Conservation (phyloP, 805 yeast genomes). For the Pichia thaimueangensis region DNA sequence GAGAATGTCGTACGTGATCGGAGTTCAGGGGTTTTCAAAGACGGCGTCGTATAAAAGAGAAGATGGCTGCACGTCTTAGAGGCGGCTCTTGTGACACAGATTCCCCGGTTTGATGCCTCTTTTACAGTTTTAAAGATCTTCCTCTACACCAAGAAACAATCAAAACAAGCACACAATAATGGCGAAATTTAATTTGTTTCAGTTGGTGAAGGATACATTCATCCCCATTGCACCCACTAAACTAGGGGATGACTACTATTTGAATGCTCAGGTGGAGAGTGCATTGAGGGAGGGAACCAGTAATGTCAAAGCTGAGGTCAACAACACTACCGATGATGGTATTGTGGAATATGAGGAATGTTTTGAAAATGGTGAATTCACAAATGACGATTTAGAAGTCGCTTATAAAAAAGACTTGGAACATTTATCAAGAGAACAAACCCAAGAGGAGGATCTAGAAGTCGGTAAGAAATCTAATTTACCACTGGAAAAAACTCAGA, state of each 20-base stretch:
- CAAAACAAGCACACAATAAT: too few species aligned
- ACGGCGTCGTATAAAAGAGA: too few species aligned
- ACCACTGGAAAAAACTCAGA: background rate
- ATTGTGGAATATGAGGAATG: conserved; percentile 12
- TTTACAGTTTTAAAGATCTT: too few species aligned
- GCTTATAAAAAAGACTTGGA: background rate
- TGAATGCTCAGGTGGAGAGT: conserved; percentile 12
- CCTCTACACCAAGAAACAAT: too few species aligned
- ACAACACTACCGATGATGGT: background rate
- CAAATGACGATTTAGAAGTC: conserved; percentile 2
- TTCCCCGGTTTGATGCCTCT: too few species aligned
- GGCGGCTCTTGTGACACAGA: too few species aligned
- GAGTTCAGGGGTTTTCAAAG: too few species aligned
- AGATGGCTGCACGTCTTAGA: too few species aligned
- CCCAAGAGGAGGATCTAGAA: background rate
- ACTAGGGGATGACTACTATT: conserved; percentile 4
- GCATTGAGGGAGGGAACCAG: background rate
- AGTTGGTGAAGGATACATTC: conserved; percentile 13
- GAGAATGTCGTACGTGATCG: too few species aligned
- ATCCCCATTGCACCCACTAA: conserved; percentile 14
- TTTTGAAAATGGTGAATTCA: conserved; percentile 10
- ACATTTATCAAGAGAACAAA: too few species aligned
- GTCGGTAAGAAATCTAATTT: background rate
- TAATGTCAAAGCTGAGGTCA: background rate
- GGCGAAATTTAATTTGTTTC: background rate